Conservation (phyloP, 495 filamentous ascomycete genomes). For the Lasiosphaeriaceae sp. region DNA sequence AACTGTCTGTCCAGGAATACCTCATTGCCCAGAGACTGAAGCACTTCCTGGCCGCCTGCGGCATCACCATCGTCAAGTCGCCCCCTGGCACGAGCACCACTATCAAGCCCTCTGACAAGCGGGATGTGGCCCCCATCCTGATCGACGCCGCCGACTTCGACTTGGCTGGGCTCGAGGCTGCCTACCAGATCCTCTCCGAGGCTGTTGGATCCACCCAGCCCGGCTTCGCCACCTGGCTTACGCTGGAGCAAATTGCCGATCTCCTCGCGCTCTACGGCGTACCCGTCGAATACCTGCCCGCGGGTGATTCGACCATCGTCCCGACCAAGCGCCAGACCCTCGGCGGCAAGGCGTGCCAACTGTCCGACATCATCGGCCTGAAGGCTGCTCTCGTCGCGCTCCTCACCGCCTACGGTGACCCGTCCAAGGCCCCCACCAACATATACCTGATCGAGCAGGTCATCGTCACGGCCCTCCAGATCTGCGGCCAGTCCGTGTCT, state of each 20-base stretch:
- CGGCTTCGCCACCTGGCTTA: slow-evolving; percentile 20
- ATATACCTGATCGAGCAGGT: slow-evolving; percentile 21
- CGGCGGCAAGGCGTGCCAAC: slow-evolving; percentile 16
- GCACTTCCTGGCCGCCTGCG: slow-evolving; percentile 35
- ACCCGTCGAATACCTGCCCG: slow-evolving; percentile 6
- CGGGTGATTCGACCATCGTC: slow-evolving; percentile 1
- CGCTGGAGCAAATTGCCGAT: slow-evolving; percentile 26
- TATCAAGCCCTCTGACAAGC: slow-evolving; percentile 29
- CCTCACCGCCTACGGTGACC: slow-evolving; percentile 16
- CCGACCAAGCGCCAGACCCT: slow-evolving; percentile 26
- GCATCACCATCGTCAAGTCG: slow-evolving; percentile 32
- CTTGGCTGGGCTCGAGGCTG: slow-evolving; percentile 16
- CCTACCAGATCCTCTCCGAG: slow-evolving; percentile 13
- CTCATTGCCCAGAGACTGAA: slow-evolving; percentile 24
- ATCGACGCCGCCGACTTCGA: slow-evolving; percentile 7
- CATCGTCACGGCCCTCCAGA: slow-evolving; percentile 20
- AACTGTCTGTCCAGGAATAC: slow-evolving; percentile 23
- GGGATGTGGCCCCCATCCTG: not conserved
- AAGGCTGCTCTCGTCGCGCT: slow-evolving; percentile 17
- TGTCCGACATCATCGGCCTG: slow-evolving; percentile 16
- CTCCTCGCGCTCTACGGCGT: slow-evolving; percentile 25
- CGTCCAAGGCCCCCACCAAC: slow-evolving; percentile 14
- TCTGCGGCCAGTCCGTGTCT: slow-evolving; percentile 16
- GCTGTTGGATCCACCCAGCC: slow-evolving; percentile 10
- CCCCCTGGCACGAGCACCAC: slow-evolving; percentile 35